Percentiles rank a stretch among this genome's conserved stretches.
Conservation (phyloP, 2,329 filamentous ascomycete species). For the Penicillium sp. region DNA sequence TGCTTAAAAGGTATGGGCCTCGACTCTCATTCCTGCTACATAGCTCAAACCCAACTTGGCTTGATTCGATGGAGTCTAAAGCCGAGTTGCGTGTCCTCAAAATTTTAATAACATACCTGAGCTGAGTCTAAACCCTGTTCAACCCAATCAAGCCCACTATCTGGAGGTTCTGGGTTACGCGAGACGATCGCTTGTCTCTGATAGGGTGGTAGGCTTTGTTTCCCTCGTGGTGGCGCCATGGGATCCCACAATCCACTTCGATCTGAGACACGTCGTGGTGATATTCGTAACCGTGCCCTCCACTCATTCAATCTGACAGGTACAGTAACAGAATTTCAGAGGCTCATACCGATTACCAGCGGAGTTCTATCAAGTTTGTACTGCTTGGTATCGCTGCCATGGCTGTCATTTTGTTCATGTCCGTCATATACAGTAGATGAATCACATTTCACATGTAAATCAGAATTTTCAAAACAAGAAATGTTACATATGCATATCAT, state of each 20-base stretch:
- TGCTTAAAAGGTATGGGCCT: neutral
- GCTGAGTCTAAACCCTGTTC: constrained; percentile 2
- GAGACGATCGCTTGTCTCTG: constrained; percentile 4
- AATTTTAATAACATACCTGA: constrained; percentile 2
- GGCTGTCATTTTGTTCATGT: neutral
- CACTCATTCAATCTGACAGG: neutral
- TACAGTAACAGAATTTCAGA: neutral
- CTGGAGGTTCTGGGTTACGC: neutral
- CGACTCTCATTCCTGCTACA: neutral
- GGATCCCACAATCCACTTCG: constrained; percentile 4
- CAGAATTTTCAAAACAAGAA: neutral
- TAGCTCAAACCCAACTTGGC: neutral
- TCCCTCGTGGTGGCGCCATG: constrained; percentile 6
- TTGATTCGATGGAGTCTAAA: constrained; percentile 2
- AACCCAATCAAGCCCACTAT: constrained; percentile 6
- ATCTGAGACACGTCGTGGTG: constrained; percentile 8
- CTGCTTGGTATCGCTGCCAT: neutral
- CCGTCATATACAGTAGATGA: neutral
- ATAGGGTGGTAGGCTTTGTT: constrained; percentile 9
- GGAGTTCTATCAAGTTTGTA: neutral
- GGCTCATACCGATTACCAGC: neutral
- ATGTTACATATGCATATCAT: neutral
- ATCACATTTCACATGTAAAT: neutral
- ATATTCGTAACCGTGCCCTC: constrained; percentile 5
- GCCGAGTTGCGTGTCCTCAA: constrained; percentile 6